phyloP scores from a whole-genome alignment of 2,329 filamentous ascomycete genomes.

The Davidsoniella neocaledoniae region DNA sequence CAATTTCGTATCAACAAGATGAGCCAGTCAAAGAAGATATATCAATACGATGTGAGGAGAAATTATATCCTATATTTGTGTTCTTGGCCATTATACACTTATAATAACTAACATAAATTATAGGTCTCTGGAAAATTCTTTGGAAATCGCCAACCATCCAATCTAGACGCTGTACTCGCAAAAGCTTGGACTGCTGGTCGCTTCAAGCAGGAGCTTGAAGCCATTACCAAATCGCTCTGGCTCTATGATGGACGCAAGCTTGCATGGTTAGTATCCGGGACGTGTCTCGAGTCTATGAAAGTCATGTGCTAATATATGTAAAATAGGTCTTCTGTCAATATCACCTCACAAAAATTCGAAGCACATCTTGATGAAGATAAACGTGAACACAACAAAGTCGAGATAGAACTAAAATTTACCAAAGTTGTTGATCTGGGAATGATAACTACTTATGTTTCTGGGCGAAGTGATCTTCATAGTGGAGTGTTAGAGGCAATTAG shows the following conservation, averaged over 20 bases:
- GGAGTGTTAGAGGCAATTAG: conserved; percentile 62
- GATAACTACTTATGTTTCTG: conserved; percentile 48
- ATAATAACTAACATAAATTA: background rate
- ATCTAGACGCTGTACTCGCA: conserved; percentile 41
- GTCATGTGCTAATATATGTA: conserved; percentile 12
- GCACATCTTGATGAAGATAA: conserved; percentile 54
- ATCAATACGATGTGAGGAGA: conserved; percentile 68
- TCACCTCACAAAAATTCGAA: conserved; percentile 31
- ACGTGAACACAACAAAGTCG: conserved; percentile 31
- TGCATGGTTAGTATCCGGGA: conserved; percentile 47
- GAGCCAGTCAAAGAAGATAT: conserved; percentile 41
- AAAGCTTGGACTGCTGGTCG: conserved; percentile 57
- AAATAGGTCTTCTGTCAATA: conserved; percentile 19
- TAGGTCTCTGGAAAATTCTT: conserved; percentile 11
- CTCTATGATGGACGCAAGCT: conserved; percentile 73
- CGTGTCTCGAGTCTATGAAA: background rate
- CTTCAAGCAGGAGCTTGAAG: conserved; percentile 27
- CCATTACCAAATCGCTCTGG: conserved; percentile 33
- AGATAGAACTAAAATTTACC: conserved; percentile 45
- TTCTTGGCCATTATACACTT: too few species aligned
- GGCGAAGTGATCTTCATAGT: conserved; percentile 43
- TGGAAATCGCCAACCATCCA: conserved; percentile 8
- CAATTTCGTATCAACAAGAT: conserved; percentile 52
- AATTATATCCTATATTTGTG: too few species aligned
- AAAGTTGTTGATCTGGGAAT: conserved; percentile 51